Base-by-base conservation (phyloP, 2,329 filamentous ascomycete species). In the Pyrenochaeta sp. region DNA sequence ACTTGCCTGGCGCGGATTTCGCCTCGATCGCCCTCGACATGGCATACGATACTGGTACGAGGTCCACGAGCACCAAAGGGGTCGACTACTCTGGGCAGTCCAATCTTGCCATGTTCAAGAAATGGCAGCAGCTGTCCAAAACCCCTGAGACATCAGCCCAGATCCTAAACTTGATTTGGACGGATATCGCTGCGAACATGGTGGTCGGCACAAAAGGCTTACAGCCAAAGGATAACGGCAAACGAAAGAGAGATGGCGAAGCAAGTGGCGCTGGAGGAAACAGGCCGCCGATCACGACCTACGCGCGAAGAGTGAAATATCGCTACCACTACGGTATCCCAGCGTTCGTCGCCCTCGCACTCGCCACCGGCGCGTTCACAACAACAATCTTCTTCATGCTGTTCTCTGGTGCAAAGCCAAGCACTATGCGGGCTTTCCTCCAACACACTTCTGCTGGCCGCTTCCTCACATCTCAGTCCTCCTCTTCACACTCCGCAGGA, bases 141-240 rank as follows among this genome's bases (percentile, higher is more conserved):
- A 66, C 61, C 1, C 52, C 73, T 0, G 49, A 49, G 0, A 63
- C 57, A 0, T 70, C 74, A 1, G 67, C 69, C 0, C 59, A 66
- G 10, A 79, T 81, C 7, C 61, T 80, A 7, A 78, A 81, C 54
- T 63, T 80, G 0, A 71, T 82, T 4, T 82, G 77, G 75, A 81
- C 79, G 0, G 79, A 82, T 49, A 49, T 78, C 6, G 72, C 75
- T 1, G 74, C 79, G 1, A 79, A 77, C n/a, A 65, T 75, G 1
- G 74, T 81, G 0, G 69, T 80, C 0, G 79, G 79, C 4, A 80
- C 77, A 2, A 73, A 44, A 51, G 49, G 58, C 31, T 23, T 61
- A 11, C 18, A 45, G 3, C n/a, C 45, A 4, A 20, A 35, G 44
- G 29, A 36, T 31, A 33, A 39, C 39, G 7, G n/a, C 15, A 32